Percentiles rank a stretch among this genome's conserved stretches.
Conservation (phyloP, 768 basidiomycete species). For the Tylopilus vinaceipallidus region DNA sequence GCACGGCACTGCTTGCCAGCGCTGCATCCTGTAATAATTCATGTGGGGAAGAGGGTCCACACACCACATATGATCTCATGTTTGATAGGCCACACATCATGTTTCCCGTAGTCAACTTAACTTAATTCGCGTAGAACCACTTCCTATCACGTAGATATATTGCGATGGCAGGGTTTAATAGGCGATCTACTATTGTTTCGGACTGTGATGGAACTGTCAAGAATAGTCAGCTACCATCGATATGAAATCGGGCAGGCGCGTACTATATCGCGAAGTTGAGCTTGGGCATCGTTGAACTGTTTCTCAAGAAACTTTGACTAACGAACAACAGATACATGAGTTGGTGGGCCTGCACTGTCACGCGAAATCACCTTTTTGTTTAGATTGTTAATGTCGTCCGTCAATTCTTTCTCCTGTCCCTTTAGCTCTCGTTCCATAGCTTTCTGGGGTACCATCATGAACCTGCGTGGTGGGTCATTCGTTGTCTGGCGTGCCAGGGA, state of each 20-base stretch:
- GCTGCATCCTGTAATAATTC: not conserved
- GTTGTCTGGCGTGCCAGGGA: not conserved
- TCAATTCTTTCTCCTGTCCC: constrained; percentile 74
- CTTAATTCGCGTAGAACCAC: constrained; percentile 1
- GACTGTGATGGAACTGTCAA: constrained; percentile 30
- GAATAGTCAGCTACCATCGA: constrained; percentile 4
- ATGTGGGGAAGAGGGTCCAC: not conserved
- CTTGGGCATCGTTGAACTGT: constrained; percentile 87
- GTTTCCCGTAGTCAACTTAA: not conserved
- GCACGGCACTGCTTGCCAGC: not conserved
- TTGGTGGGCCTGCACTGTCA: not conserved
- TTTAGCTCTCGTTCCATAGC: constrained; percentile 78
- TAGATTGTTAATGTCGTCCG: constrained; percentile 78
- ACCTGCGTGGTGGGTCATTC: constrained; percentile 50
- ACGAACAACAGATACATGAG: not conserved
- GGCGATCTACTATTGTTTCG: constrained; percentile 22
- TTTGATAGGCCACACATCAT: not conserved
- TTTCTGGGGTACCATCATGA: constrained; percentile 80
- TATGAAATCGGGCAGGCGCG: constrained; percentile 21
- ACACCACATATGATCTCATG: constrained; percentile 1
- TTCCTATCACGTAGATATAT: constrained; percentile 7
- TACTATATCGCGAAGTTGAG: constrained; percentile 83
- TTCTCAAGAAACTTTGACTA: constrained; percentile 92
- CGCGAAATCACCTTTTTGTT: constrained; percentile 73
- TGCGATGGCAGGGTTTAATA: constrained; percentile 3